Percentiles rank a stretch among this genome's conserved stretches.
These are phyloP conservation scores for Boletales sp. DNA, from an alignment of 768 basidiomycete genomes.

Conservation along the genomic window DNA sequence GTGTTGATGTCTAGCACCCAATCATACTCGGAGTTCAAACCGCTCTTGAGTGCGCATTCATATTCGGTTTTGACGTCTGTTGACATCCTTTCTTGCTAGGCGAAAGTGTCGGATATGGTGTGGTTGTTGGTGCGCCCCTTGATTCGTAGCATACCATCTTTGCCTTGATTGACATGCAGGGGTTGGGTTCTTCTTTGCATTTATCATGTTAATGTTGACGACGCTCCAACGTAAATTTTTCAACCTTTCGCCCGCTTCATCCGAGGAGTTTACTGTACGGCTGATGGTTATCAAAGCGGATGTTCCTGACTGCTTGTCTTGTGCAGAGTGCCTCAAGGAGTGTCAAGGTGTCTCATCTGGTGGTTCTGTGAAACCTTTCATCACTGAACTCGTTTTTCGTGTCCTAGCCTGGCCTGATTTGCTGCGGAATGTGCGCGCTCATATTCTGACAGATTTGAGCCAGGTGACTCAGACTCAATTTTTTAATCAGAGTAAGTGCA, in stretches of 20 bases:
- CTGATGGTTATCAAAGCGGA: not conserved
- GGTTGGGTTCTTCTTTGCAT: no score
- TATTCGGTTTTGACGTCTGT: no score
- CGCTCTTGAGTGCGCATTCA: no score
- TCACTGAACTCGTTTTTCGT: not conserved
- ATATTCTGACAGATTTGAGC: not conserved
- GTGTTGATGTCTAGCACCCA: no score
- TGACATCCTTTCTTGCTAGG: no score
- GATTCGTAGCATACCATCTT: no score
- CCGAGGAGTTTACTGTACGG: constrained; percentile 48
- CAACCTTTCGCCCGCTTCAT: constrained; percentile 20
- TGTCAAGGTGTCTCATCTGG: constrained; percentile 34
- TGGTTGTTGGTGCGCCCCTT: no score
- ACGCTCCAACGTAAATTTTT: no score
- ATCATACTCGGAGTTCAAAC: no score
- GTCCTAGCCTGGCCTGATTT: constrained; percentile 44
- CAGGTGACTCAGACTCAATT: not conserved
- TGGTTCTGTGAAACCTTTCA: not conserved
- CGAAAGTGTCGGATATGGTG: no score
- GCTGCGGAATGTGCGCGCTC: constrained; percentile 43
- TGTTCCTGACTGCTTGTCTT: not conserved
- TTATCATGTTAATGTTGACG: no score
- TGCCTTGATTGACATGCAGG: no score
- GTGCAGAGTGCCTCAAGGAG: constrained; percentile 42
- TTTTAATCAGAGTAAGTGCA: constrained; percentile 39